Conservation (phyloP, 2,329 filamentous ascomycete species). For the Alternaria gansuensis region DNA sequence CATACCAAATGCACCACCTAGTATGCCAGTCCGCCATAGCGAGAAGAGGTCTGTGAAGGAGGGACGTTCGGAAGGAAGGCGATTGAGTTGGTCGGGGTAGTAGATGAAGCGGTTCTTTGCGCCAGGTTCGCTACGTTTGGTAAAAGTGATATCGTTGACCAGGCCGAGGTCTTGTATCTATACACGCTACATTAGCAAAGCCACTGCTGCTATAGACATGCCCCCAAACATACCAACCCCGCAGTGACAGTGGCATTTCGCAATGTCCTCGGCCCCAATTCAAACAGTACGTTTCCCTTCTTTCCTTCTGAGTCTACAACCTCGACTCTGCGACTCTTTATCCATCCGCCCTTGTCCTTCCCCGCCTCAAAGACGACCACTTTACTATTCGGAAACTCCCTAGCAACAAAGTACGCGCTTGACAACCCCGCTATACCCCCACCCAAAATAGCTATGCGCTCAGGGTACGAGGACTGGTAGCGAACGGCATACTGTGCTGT, state of each 20-base stretch:
- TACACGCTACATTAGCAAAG: constrained; percentile 21
- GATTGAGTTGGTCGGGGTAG: constrained; percentile 83
- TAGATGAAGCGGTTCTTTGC: constrained; percentile 80
- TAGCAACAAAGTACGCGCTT: constrained; percentile 73
- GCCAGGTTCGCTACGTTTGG: constrained; percentile 60
- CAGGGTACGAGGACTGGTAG: constrained; percentile 38
- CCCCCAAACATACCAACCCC: constrained; percentile 67
- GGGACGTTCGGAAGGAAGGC: constrained; percentile 33
- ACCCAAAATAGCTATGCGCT: constrained; percentile 61
- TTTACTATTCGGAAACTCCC: constrained; percentile 70
- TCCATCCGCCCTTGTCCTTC: constrained; percentile 80
- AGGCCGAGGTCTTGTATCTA: constrained; percentile 69
- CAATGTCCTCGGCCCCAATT: constrained; percentile 83
- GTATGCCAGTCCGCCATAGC: constrained; percentile 64
- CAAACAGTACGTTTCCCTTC: constrained; percentile 70
- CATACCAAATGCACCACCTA: constrained; percentile 58
- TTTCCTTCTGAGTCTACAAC: constrained; percentile 63
- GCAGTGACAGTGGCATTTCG: constrained; percentile 74
- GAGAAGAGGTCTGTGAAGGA: constrained; percentile 43
- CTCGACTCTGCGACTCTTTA: constrained; percentile 71
- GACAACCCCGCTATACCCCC: constrained; percentile 63
- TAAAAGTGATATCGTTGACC: constrained; percentile 64
- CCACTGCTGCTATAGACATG: neutral
- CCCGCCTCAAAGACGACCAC: constrained; percentile 84
- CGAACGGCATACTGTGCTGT: constrained; percentile 25